These are phyloP conservation scores for Aspergillus vadensis DNA, from an alignment of 2,329 filamentous ascomycete genomes.

Conservation along the genomic window DNA sequence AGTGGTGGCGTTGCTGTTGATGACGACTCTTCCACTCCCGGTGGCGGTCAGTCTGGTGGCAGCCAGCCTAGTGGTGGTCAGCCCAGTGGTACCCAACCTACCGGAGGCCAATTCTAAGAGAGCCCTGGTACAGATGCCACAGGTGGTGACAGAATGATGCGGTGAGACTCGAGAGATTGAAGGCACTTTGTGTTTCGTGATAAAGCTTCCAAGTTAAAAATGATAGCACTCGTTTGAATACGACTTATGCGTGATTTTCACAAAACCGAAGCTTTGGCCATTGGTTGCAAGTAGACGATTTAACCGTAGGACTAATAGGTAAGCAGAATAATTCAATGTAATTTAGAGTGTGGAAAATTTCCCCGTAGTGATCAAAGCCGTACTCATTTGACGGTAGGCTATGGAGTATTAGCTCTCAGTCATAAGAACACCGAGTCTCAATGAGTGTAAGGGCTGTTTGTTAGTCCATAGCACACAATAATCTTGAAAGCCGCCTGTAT, in stretches of 20 bases:
- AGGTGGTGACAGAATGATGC: too few species aligned
- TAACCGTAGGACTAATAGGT: not conserved
- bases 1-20: conserved; percentile 4
- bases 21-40: conserved; percentile 5
- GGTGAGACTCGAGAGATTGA: not conserved
- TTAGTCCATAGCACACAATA: too few species aligned
- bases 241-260: not conserved
- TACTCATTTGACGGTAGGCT: not conserved
- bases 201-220: not conserved
- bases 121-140: not conserved
- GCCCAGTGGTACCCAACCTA: not conserved
- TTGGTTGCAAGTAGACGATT: not conserved
- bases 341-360: not conserved
- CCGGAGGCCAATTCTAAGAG: not conserved
- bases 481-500: too few species aligned
- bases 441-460: too few species aligned
- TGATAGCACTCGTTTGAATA: not conserved
- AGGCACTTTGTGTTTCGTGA: not conserved
- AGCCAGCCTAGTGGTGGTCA: not conserved
- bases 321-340: not conserved
- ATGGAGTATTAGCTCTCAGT: not conserved
- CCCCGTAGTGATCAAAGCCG: not conserved
- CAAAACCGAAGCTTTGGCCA: not conserved
- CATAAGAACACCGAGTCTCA: too few species aligned
- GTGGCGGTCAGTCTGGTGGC: not conserved